phyloP scores from a whole-genome alignment of 208 protist genomes.

The Leptomonas pyrrhocoris region DNA sequence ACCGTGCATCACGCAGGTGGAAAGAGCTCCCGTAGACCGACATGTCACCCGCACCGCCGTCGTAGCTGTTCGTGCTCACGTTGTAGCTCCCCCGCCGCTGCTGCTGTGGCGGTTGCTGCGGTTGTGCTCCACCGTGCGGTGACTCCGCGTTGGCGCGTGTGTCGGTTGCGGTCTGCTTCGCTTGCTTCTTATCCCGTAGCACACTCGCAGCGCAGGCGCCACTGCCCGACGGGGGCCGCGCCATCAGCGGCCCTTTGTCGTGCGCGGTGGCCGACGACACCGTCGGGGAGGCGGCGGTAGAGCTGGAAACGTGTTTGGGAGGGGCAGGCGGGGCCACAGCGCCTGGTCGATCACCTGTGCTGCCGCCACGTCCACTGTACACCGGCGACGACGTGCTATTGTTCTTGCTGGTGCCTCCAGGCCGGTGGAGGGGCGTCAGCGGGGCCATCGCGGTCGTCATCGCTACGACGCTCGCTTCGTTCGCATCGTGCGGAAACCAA shows the following conservation, averaged over 20 bases:
- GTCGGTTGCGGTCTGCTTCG: not conserved
- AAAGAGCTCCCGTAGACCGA: constrained; percentile 20
- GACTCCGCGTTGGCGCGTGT: not conserved
- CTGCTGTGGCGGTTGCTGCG: not conserved
- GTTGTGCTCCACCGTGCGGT: not conserved
- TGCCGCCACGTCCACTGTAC: not conserved
- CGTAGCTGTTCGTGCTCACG: not conserved
- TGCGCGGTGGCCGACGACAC: not conserved
- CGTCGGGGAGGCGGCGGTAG: not conserved
- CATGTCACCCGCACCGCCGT: not conserved
- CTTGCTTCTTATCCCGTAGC: not conserved
- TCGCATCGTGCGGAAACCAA: constrained; percentile 1
- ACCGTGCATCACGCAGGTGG: constrained; percentile 1
- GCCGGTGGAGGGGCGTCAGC: constrained; percentile 1
- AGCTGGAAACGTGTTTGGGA: not conserved
- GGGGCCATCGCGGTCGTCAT: not conserved
- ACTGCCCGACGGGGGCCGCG: constrained; percentile 1
- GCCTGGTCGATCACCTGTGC: not conserved
- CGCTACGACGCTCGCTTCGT: not conserved
- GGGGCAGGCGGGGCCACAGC: not conserved
- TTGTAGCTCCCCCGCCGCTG: not conserved
- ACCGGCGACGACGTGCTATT: not conserved
- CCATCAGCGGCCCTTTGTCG: not conserved
- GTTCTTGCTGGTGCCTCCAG: not conserved
- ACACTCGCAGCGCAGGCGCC: not conserved